Conservation (phyloP, 2,329 filamentous ascomycete genomes). For the Coniosporium uncinatum region DNA sequence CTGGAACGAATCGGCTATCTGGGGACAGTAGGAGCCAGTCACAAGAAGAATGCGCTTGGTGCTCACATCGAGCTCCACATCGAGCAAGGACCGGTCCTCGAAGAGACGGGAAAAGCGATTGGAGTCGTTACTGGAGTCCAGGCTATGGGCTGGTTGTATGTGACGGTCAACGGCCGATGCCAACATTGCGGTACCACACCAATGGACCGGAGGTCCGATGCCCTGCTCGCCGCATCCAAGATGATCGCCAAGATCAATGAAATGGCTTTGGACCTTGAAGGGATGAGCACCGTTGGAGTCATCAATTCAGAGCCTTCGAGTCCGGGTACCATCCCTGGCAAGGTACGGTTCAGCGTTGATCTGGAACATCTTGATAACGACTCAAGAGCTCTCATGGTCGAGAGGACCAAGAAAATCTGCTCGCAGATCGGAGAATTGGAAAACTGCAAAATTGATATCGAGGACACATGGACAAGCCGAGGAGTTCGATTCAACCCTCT, state of each 20-base stretch:
- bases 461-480: conserved; percentile 1
- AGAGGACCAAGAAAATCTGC: not conserved
- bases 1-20: conserved; percentile 23
- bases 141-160: conserved; percentile 17
- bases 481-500: conserved; percentile 2
- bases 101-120: conserved; percentile 11
- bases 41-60: conserved; percentile 12
- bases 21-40: conserved; percentile 15
- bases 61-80: conserved; percentile 18
- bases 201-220: conserved; percentile 3
- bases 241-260: conserved; percentile 3
- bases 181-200: conserved; percentile 16
- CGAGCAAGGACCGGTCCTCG: conserved; percentile 13
- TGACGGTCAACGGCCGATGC: conserved; percentile 22
- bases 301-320: conserved; percentile 5
- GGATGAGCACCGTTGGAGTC: conserved; percentile 4
- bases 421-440: conserved; percentile 1
- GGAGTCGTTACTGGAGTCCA: conserved; percentile 16
- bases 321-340: conserved; percentile 3
- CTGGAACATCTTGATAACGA: not conserved
- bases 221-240: conserved; percentile 1
- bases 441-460: not conserved
- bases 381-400: conserved; percentile 1
- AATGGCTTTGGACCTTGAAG: not conserved
- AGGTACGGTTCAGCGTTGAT: conserved; percentile 2